phyloP scores from a whole-genome alignment of 2,329 filamentous ascomycete species.

The Aspergillus brunneoviolaceus region DNA sequence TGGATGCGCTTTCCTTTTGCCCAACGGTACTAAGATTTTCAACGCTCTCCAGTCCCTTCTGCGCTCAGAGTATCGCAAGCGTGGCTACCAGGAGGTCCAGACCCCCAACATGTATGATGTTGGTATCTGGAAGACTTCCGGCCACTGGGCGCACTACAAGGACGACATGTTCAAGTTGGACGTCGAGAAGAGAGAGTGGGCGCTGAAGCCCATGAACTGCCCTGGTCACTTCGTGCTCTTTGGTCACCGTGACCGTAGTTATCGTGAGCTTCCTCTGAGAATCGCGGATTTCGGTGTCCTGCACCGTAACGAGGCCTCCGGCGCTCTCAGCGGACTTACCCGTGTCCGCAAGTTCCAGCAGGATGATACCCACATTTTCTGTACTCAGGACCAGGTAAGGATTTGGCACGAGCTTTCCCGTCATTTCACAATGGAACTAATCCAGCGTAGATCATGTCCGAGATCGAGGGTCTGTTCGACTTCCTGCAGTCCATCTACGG shows the following conservation, averaged over 20 bases:
- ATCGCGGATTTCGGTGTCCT: constrained; percentile 95
- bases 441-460: constrained; percentile 56
- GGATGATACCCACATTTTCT: constrained; percentile 97
- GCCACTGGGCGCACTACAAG: constrained; percentile 90
- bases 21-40: constrained; percentile 90
- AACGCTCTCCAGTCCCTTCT: constrained; percentile 82
- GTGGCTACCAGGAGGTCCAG: constrained; percentile 92
- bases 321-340: constrained; percentile 85
- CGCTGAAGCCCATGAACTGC: constrained; percentile 97
- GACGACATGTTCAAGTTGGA: constrained; percentile 94
- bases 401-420: neutral
- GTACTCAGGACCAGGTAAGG: constrained; percentile 69
- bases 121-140: constrained; percentile 88
- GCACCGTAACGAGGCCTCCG: constrained; percentile 92
- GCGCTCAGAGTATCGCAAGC: constrained; percentile 84
- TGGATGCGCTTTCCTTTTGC: constrained; percentile 87
- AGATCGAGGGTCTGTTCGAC: constrained; percentile 82
- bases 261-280: constrained; percentile 84
- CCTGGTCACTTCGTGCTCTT: constrained; percentile 92
- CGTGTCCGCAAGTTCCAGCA: constrained; percentile 93
- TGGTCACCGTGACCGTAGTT: constrained; percentile 76
- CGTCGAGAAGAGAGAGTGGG: constrained; percentile 78
- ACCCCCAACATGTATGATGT: constrained; percentile 97
- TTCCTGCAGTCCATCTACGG: constrained; percentile 80
- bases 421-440: constrained; percentile 12